Evolutionary conservation across 148 eudicot species (phyloP).

Genomic region (Selenicereus undatus): DNA sequence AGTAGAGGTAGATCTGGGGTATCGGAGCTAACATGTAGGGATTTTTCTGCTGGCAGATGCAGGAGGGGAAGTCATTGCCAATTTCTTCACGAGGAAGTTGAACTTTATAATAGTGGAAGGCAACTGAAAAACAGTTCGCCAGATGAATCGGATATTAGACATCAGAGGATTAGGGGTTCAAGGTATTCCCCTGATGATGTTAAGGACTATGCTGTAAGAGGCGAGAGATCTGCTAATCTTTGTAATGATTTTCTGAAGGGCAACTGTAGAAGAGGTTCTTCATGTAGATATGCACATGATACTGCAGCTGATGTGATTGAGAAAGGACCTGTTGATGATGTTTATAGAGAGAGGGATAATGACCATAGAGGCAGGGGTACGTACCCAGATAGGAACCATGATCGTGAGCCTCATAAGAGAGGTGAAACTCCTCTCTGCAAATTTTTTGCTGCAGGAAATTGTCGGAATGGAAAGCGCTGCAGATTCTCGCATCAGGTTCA

Average conservation of each 20-base stretch:
- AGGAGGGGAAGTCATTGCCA: conserved; percentile 58
- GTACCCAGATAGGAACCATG: conserved; percentile 25
- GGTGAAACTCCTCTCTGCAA: conserved; percentile 31
- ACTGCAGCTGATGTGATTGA: conserved; percentile 26
- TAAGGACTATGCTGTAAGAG: conserved; percentile 27
- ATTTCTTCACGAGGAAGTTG: conserved; percentile 50
- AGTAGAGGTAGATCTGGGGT: conserved; percentile 39
- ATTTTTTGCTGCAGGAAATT: conserved; percentile 43
- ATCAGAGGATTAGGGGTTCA: conserved; percentile 31
- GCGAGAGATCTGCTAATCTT: conserved; percentile 29
- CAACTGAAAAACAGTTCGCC: conserved; percentile 33
- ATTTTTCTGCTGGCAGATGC: conserved; percentile 61
- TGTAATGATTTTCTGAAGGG: conserved; percentile 49
- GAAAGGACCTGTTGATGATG: conserved; percentile 28
- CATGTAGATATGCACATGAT: conserved; percentile 37
- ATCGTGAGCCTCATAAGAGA: conserved; percentile 31
- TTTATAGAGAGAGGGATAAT: conserved; percentile 30
- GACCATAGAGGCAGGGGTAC: conserved; percentile 27
- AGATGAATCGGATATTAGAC: conserved; percentile 47
- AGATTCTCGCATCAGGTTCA: conserved; percentile 36
- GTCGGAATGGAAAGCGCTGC: conserved; percentile 39
- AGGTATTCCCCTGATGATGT: conserved; percentile 28
- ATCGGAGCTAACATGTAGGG: conserved; percentile 49
- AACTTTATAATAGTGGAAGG: conserved; percentile 33
- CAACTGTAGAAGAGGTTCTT: conserved; percentile 37